A percentile compares a stretch with the other conserved stretches of the same genome.
Conservation (phyloP, 306 rosid genomes). For the Quercus rubra region DNA sequence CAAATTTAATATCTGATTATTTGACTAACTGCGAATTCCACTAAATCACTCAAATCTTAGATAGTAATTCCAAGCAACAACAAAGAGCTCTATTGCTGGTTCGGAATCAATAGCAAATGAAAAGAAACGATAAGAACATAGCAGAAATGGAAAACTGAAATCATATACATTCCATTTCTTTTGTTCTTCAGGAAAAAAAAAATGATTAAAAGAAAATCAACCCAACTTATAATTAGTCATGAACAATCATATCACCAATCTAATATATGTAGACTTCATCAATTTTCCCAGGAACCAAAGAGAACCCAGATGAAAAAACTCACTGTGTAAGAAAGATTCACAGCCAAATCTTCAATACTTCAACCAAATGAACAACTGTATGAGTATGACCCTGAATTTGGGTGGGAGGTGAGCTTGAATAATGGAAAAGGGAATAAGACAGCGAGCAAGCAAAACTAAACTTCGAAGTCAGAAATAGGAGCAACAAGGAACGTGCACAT, state of each 20-base stretch:
- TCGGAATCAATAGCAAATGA: not conserved
- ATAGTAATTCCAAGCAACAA: not conserved
- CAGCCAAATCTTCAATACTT: not conserved
- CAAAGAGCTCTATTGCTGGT: not conserved
- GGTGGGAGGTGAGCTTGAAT: not conserved
- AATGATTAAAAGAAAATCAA: not conserved
- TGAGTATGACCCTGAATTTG: not conserved
- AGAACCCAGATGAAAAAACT: conserved; percentile 31
- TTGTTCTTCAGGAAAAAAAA: not conserved
- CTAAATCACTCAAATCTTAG: not conserved
- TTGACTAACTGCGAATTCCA: not conserved
- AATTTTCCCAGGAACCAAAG: not conserved
- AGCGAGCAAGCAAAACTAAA: not conserved
- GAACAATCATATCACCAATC: not conserved
- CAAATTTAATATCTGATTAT: not conserved
- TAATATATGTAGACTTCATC: not conserved
- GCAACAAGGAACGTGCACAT: not conserved
- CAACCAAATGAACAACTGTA: not conserved
- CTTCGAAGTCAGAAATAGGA: not conserved
- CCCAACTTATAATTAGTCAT: not conserved
- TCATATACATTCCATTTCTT: not conserved
- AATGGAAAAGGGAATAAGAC: not conserved
- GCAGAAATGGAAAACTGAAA: not conserved
- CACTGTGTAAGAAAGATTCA: conserved; percentile 8
- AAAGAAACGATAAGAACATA: not conserved